These are phyloP conservation scores for Aspergillus novoparasiticus DNA, from an alignment of 2,329 filamentous ascomycete species.

Conservation along the genomic window DNA sequence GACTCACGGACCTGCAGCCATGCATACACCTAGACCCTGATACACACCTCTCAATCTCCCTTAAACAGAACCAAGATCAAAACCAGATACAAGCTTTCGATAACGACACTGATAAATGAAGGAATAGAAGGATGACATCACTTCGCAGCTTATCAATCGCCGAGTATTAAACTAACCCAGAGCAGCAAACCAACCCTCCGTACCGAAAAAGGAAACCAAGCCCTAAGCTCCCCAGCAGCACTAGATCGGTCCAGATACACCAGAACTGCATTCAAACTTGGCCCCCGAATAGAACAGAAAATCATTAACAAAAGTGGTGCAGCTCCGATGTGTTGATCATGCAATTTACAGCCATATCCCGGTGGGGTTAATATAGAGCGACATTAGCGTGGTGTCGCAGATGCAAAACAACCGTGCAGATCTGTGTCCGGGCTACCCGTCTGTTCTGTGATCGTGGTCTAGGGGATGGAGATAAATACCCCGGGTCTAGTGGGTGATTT, in stretches of 20 bases:
- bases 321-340: neutral
- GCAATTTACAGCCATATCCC: constrained; percentile 6
- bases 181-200: neutral
- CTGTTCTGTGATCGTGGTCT: neutral
- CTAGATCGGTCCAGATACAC: neutral
- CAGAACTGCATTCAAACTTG: neutral
- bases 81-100: neutral
- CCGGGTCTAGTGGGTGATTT: neutral
- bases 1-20: neutral
- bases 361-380: constrained; percentile 3
- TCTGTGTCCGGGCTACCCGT: neutral
- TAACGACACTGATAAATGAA: neutral
- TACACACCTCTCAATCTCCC: neutral
- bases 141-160: neutral
- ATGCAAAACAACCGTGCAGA: neutral
- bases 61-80: neutral
- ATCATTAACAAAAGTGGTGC: neutral
- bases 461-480: neutral
- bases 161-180: neutral
- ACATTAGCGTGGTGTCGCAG: neutral
- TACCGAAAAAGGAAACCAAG: neutral
- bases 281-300: neutral
- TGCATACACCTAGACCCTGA: neutral
- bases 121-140: neutral
- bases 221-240: neutral